phyloP scores from a whole-genome alignment of 2,329 filamentous ascomycete species.

The Blumeria graminis region DNA sequence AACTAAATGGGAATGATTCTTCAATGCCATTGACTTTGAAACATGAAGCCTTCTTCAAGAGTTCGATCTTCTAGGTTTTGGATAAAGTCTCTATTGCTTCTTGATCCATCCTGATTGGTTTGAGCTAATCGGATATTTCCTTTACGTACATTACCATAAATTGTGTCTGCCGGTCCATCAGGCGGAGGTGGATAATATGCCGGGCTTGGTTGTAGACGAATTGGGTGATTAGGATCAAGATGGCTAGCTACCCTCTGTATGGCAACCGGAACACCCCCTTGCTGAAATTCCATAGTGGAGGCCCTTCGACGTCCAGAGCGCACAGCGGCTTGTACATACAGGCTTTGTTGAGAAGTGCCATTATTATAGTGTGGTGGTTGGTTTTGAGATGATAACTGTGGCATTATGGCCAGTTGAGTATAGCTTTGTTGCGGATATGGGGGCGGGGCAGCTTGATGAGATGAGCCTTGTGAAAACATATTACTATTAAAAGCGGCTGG shows the following conservation, averaged over 20 bases:
- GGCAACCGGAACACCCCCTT: slow-evolving; percentile 73
- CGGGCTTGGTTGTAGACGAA: slow-evolving; percentile 80
- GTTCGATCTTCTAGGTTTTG: slow-evolving; percentile 85
- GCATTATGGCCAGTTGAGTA: slow-evolving; percentile 45
- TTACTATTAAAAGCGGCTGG: slow-evolving; percentile 15
- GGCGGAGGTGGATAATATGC: slow-evolving; percentile 90
- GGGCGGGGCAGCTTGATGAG: slow-evolving; percentile 36
- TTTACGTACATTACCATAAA: slow-evolving; percentile 34
- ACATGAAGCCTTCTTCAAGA: slow-evolving; percentile 76
- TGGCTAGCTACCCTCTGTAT: slow-evolving; percentile 92
- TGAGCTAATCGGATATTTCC: slow-evolving; percentile 51
- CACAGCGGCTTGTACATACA: slow-evolving; percentile 51
- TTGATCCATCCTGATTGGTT: slow-evolving; percentile 25
- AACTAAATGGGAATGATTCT: background rate
- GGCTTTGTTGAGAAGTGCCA: slow-evolving; percentile 30
- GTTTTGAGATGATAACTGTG: slow-evolving; percentile 38
- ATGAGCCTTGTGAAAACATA: slow-evolving; percentile 45
- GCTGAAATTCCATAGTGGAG: slow-evolving; percentile 88
- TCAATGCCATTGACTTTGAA: slow-evolving; percentile 45
- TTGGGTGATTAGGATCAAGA: slow-evolving; percentile 81
- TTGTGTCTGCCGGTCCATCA: slow-evolving; percentile 51
- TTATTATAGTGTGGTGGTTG: slow-evolving; percentile 36
- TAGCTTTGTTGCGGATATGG: slow-evolving; percentile 52
- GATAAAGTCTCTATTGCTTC: slow-evolving; percentile 66
- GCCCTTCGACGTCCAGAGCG: slow-evolving; percentile 66